Evolutionary conservation across 139 green algal species (phyloP), one percentile per base, ranked within the genome.

Genomic region (Micractinium conductrix): DNA sequence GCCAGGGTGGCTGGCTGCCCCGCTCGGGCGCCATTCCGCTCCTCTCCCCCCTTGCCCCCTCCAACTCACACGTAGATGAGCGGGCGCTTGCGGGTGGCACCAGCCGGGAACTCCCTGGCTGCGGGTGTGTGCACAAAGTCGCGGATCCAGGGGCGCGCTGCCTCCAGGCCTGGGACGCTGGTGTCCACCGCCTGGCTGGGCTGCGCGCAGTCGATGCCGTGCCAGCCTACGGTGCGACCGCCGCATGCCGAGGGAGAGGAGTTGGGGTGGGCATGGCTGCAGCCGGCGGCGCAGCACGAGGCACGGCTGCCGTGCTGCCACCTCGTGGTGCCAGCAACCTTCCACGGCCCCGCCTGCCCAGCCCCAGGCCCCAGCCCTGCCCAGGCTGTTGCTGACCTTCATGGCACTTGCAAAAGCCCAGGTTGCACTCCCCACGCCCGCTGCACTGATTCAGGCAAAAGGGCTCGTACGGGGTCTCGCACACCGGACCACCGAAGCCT

Each of bases 381-480:
- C 26, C n/a, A n/a, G n/a, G n/a, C n/a, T n/a, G n/a, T n/a, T n/a
- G n/a, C 53, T 62, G 12, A 72, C 65, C 65, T 22, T 37, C 19
- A 33, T 72, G n/a, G 65, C 65, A 72, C 8, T 72, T 86, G 91
- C 91, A 94, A 86, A 91, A 94, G 48, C 91, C 91, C 44, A 71
- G 70, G 12, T 81, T n/a, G 82, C 91, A 94, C 55, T 90, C 87
- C 22, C 90, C 90, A 28, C 88, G 85, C 5, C 90, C 90, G 40
- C 53, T 82, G 88, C 90, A 93, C 87, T 93, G 90, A 35, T 91
- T 92, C 30, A 81, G 26, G 83, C 91, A 94, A 37, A 83, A 80
- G 74, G 44, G 38, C 38, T 83, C 60, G 53, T 80, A 80, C 21
- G 24, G 75, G 8, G n/a, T 6, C 0, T 37, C 37, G 75, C 75